A percentile compares a stretch with the other conserved stretches of the same genome.
Conservation (phyloP, 148 eudicot species). For the Vaccinium darrowii region DNA sequence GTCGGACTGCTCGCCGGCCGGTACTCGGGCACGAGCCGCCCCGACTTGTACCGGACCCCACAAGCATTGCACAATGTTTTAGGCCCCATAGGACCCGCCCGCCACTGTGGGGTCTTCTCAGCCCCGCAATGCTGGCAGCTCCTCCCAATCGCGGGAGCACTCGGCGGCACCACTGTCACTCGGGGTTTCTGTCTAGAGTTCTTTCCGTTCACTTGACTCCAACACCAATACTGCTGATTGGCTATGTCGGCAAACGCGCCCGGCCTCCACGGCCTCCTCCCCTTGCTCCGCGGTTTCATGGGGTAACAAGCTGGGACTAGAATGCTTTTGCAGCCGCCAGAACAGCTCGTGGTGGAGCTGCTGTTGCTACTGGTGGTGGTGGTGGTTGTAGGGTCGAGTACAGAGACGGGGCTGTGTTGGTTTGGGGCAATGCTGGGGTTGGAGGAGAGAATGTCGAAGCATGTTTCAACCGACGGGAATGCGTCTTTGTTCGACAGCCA, state of each 20-base stretch:
- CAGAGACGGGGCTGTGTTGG: conserved; percentile 63
- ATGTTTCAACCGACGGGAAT: conserved; percentile 71
- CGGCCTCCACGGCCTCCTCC: conserved; percentile 29
- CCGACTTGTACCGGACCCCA: conserved; percentile 90
- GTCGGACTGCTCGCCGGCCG: conserved; percentile 89
- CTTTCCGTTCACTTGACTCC: conserved; percentile 26
- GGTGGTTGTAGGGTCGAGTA: conserved; percentile 53
- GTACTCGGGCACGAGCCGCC: conserved; percentile 79
- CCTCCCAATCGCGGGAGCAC: conserved; percentile 42
- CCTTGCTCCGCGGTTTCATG: conserved; percentile 54
- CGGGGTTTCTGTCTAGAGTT: conserved; percentile 9
- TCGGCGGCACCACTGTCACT: conserved; percentile 4
- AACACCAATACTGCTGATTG: conserved; percentile 27
- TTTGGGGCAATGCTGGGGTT: conserved; percentile 29
- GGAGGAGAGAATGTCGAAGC: conserved; percentile 49
- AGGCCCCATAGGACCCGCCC: conserved; percentile 82
- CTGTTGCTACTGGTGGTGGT: conserved; percentile 30
- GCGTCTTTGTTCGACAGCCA: conserved; percentile 90
- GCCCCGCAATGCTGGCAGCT: conserved; percentile 71
- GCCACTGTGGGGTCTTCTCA: conserved; percentile 92
- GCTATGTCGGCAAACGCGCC: conserved; percentile 27
- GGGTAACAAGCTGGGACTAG: conserved; percentile 50
- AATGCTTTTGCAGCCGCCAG: conserved; percentile 29
- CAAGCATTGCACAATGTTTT: conserved; percentile 93
- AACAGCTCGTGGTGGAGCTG: conserved; percentile 25